These are phyloP conservation scores for Chimonanthus salicifolius DNA, from an alignment of 164 flowering plant genomes.

Conservation along the genomic window DNA sequence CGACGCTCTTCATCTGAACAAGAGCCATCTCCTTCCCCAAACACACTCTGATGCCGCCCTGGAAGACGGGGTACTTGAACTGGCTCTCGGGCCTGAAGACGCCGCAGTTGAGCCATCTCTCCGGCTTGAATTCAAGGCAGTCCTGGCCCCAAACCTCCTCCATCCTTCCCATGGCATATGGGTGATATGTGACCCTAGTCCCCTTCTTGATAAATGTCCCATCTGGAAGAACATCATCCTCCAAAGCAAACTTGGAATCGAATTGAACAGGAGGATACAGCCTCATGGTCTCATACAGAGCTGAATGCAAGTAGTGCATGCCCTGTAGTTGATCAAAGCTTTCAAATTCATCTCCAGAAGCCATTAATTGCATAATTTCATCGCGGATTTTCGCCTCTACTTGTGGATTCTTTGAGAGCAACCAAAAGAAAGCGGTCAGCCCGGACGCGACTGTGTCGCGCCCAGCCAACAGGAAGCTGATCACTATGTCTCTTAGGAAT, in stretches of 20 bases:
- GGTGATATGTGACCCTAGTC: slow-evolving; percentile 65
- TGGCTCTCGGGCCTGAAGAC: slow-evolving; percentile 31
- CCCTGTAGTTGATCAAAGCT: slow-evolving; percentile 34
- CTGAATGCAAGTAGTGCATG: slow-evolving; percentile 60
- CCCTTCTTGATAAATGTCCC: slow-evolving; percentile 48
- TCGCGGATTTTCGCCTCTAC: slow-evolving; percentile 18
- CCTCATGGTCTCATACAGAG: slow-evolving; percentile 57
- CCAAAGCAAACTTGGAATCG: slow-evolving; percentile 47
- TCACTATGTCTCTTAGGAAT: slow-evolving; percentile 50
- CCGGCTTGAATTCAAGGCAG: slow-evolving; percentile 60
- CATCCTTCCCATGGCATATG: slow-evolving; percentile 81
- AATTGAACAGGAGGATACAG: slow-evolving; percentile 64
- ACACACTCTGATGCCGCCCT: slow-evolving; percentile 61
- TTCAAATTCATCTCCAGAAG: slow-evolving; percentile 8
- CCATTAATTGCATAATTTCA: slow-evolving; percentile 17
- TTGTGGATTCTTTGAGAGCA: slow-evolving; percentile 36
- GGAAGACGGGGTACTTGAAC: slow-evolving; percentile 66
- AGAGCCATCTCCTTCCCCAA: slow-evolving; percentile 66
- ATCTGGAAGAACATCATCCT: slow-evolving; percentile 64
- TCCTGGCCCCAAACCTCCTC: slow-evolving; percentile 66
- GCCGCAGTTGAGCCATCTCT: slow-evolving; percentile 52
- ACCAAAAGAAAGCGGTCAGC: slow-evolving; percentile 54
- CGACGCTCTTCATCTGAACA: slow-evolving; percentile 51
- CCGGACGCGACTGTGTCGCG: slow-evolving; percentile 68
- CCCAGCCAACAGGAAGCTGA: slow-evolving; percentile 71